Conservation (phyloP, 148 eudicot species). For the Polygonum maritimum region DNA sequence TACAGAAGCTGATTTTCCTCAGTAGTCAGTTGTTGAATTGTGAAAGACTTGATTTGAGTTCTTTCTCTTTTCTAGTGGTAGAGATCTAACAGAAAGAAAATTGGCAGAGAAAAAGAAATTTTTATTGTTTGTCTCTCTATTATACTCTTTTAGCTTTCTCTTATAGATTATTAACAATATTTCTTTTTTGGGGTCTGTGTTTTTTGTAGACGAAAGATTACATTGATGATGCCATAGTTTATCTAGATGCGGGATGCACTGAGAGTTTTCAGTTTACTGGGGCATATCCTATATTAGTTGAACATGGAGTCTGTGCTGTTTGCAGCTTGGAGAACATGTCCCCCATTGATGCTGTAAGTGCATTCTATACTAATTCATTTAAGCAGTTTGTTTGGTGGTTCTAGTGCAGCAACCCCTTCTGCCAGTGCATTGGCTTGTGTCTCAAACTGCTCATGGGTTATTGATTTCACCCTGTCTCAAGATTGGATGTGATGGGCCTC, state of each 20-base stretch:
- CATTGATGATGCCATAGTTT: slow-evolving; percentile 59
- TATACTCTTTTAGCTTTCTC: not conserved
- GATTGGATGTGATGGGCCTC: not conserved
- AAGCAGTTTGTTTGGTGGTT: not conserved
- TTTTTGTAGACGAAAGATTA: slow-evolving; percentile 62
- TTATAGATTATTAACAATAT: not conserved
- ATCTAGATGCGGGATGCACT: slow-evolving; percentile 89
- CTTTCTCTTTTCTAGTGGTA: not conserved
- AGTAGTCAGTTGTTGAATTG: not conserved
- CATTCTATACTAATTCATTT: not conserved
- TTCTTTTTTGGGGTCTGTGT: not conserved
- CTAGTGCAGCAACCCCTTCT: slow-evolving; percentile 1
- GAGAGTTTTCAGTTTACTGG: slow-evolving; percentile 90
- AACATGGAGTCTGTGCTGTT: slow-evolving; percentile 69
- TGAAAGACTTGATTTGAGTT: not conserved
- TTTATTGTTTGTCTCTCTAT: not conserved
- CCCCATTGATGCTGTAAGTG: slow-evolving; percentile 59
- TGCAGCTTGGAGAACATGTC: slow-evolving; percentile 93
- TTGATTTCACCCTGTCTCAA: not conserved
- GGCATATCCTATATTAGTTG: slow-evolving; percentile 65
- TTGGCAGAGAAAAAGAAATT: not conserved
- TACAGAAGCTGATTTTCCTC: not conserved
- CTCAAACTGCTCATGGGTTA: not conserved
- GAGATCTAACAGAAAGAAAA: not conserved
- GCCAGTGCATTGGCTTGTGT: not conserved